Evolutionary conservation across 2,329 filamentous ascomycete genomes (phyloP).

Genomic region (Botrytis cinerea): DNA sequence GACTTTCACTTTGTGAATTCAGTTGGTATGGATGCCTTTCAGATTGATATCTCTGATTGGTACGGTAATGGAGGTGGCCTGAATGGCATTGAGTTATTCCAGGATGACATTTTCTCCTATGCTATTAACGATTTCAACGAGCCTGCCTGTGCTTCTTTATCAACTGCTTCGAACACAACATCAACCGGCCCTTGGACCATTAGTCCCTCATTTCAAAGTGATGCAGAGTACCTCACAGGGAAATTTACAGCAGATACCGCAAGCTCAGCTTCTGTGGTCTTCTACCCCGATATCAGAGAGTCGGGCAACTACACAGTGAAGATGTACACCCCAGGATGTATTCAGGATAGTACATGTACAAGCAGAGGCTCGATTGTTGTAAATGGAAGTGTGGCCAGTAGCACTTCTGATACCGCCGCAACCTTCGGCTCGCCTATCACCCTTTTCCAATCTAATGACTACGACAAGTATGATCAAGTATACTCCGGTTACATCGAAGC

Average conservation of each 20-base stretch:
- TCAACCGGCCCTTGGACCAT: conserved; percentile 73
- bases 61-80: conserved; percentile 85
- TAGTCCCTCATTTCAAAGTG: conserved; percentile 67
- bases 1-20: conserved; percentile 89
- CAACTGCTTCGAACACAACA: conserved; percentile 66
- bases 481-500: conserved; percentile 85
- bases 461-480: conserved; percentile 94
- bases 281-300: conserved; percentile 80
- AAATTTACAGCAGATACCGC: conserved; percentile 51
- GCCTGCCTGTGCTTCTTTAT: conserved; percentile 70
- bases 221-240: conserved; percentile 75
- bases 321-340: conserved; percentile 89
- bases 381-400: conserved; percentile 66
- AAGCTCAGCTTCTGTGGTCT: conserved; percentile 69
- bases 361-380: conserved; percentile 81
- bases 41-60: conserved; percentile 82
- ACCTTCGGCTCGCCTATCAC: conserved; percentile 48
- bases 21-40: conserved; percentile 85
- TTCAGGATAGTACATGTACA: conserved; percentile 73
- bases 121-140: conserved; percentile 88
- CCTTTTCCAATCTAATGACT: conserved; percentile 89
- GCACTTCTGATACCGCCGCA: conserved; percentile 50
- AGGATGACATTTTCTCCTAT: conserved; percentile 82
- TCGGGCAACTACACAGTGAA: conserved; percentile 90
- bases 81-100: conserved; percentile 81